Percentiles rank a stretch among this genome's conserved stretches.
These are phyloP conservation scores for Ophiocordyceps robertsii DNA, from an alignment of 2,329 filamentous ascomycete genomes.

Conservation along the genomic window DNA sequence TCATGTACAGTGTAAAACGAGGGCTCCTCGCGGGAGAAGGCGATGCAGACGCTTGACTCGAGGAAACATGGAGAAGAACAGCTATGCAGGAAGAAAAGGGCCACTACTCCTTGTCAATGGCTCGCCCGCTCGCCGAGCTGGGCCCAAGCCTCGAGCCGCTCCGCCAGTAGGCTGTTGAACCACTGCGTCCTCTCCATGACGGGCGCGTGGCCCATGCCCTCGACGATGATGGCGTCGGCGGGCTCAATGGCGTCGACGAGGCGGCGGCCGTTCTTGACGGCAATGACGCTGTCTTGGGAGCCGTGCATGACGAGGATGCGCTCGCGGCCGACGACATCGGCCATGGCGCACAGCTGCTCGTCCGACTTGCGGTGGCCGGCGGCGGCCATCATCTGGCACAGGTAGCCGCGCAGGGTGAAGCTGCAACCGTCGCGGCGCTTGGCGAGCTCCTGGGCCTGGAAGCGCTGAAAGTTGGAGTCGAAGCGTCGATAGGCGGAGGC, in stretches of 20 bases:
- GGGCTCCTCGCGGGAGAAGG: too few relatives aligned
- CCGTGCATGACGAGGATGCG: constrained; percentile 71
- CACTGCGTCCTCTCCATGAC: constrained; percentile 57
- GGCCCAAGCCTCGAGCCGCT: constrained; percentile 38
- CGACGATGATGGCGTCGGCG: constrained; percentile 45
- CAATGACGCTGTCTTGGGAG: constrained; percentile 65
- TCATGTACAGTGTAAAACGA: too few relatives aligned
- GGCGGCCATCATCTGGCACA: constrained; percentile 66
- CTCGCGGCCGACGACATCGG: constrained; percentile 54
- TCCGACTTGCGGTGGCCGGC: constrained; percentile 67
- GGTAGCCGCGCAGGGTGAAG: constrained; percentile 55
- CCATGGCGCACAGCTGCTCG: constrained; percentile 50
- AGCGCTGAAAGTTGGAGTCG: constrained; percentile 66
- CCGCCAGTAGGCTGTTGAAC: constrained; percentile 52
- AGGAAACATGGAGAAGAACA: too few relatives aligned
- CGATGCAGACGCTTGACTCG: too few relatives aligned
- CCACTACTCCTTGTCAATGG: neutral
- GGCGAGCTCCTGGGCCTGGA: constrained; percentile 63
- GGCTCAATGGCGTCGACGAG: constrained; percentile 53
- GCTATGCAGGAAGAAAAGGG: neutral
- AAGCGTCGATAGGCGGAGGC: constrained; percentile 37
- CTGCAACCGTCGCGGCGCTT: constrained; percentile 50
- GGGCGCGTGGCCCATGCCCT: constrained; percentile 63
- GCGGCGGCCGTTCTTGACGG: constrained; percentile 52
- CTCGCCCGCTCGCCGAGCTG: constrained; percentile 16